Conservation (phyloP, 2,329 filamentous ascomycete species). For the Onygenales sp. region DNA sequence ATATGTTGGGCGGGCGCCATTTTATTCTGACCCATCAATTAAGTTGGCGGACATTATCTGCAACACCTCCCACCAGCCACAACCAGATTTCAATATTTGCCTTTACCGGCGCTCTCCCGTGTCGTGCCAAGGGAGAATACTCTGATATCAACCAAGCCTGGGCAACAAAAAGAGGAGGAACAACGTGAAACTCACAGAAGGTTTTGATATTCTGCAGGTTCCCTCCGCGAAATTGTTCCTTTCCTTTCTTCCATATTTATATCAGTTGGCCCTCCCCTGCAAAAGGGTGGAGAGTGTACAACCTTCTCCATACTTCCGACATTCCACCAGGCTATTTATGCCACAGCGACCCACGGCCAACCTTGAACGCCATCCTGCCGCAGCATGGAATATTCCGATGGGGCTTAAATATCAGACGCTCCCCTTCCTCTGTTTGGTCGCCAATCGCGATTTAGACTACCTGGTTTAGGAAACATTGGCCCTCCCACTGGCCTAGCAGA, state of each 20-base stretch:
- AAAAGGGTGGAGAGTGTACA: not conserved
- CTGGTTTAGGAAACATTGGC: not conserved
- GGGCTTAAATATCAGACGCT: not conserved
- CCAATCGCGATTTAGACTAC: slow-evolving; percentile 1
- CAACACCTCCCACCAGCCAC: not conserved
- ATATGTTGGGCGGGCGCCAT: not conserved
- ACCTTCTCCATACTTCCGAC: not conserved
- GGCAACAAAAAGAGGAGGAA: not conserved
- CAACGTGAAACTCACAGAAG: not conserved
- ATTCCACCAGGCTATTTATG: not conserved
- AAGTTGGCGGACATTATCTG: not conserved
- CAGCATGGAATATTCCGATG: not conserved
- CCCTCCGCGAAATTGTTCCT: not conserved
- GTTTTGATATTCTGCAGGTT: slow-evolving; percentile 1
- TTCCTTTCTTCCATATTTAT: not conserved
- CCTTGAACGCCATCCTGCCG: not conserved
- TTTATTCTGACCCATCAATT: not conserved
- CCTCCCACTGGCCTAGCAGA: not conserved
- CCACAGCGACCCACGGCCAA: not conserved
- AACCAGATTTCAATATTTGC: not conserved
- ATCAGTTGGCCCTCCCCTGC: not conserved
- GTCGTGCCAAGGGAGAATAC: not conserved
- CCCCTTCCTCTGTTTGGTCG: not conserved
- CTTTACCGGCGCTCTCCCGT: not conserved
- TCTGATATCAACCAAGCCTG: not conserved